These are phyloP conservation scores for Trichothecium sympodiale DNA, from an alignment of 2,329 filamentous ascomycete species.

Conservation along the genomic window DNA sequence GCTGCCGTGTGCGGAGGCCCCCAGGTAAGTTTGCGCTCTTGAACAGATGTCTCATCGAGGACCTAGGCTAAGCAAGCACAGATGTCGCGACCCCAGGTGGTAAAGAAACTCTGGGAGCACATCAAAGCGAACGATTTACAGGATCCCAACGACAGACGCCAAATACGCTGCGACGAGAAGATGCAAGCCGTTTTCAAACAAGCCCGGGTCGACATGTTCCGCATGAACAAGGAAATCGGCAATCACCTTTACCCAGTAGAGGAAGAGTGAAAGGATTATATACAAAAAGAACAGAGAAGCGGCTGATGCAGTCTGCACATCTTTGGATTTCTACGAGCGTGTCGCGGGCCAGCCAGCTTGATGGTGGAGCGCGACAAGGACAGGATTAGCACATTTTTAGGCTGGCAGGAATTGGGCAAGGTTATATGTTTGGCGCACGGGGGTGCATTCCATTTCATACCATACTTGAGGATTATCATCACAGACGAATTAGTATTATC, in stretches of 20 bases:
- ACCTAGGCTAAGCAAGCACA: slow-evolving; percentile 22
- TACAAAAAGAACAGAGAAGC: background rate
- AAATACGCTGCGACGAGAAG: slow-evolving; percentile 84
- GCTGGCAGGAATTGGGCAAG: too few species aligned
- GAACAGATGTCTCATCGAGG: background rate
- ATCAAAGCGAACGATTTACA: slow-evolving; percentile 84
- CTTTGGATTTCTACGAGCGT: too few species aligned
- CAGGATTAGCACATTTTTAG: too few species aligned
- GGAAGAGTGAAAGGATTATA: slow-evolving; percentile 41
- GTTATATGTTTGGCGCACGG: too few species aligned
- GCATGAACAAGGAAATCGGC: slow-evolving; percentile 94
- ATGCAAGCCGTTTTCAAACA: slow-evolving; percentile 90
- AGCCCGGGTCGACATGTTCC: slow-evolving; percentile 93
- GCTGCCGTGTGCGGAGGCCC: slow-evolving; percentile 59
- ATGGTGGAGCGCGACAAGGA: too few species aligned
- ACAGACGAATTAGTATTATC: too few species aligned
- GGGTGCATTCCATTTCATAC: too few species aligned
- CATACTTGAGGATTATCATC: too few species aligned
- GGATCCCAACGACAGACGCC: slow-evolving; percentile 81
- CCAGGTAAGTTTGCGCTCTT: slow-evolving; percentile 35
- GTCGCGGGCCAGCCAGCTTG: too few species aligned
- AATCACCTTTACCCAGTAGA: slow-evolving; percentile 81
- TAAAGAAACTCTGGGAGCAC: slow-evolving; percentile 93
- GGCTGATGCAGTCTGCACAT: too few species aligned
- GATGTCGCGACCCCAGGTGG: slow-evolving; percentile 87